phyloP scores from a whole-genome alignment of 1,284 basidiomycete genomes.

The Austroboletus novae-zelandiae region DNA sequence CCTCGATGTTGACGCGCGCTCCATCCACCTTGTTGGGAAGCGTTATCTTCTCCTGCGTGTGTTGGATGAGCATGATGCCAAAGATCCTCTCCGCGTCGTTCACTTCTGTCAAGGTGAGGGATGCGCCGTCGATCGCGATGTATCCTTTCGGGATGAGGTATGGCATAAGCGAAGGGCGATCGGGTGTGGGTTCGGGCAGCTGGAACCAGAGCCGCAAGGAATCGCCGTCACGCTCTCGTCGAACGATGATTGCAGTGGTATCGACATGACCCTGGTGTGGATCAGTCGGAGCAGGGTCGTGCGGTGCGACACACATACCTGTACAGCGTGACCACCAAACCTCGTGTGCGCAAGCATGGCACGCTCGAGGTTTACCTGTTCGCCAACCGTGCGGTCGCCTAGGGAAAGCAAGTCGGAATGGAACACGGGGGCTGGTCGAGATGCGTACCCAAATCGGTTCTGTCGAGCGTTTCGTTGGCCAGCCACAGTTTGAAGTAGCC shows the following conservation, averaged over 20 bases:
- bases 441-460: constrained; percentile 86
- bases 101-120: constrained; percentile 87
- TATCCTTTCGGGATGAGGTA: constrained; percentile 98
- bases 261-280: constrained; percentile 86
- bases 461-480: constrained; percentile 90
- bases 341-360: constrained; percentile 91
- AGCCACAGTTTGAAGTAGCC: constrained; percentile 93
- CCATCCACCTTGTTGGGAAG: constrained; percentile 76
- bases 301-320: constrained; percentile 51
- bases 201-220: constrained; percentile 83
- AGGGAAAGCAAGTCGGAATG: constrained; percentile 4
- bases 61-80: constrained; percentile 93
- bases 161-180: constrained; percentile 65
- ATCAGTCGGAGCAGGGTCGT: neutral
- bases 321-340: constrained; percentile 98
- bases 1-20: constrained; percentile 90
- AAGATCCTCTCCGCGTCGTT: constrained; percentile 72
- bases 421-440: neutral
- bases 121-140: constrained; percentile 92
- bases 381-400: constrained; percentile 80
- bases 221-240: constrained; percentile 76
- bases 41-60: constrained; percentile 90
- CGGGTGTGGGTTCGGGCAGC: constrained; percentile 61
- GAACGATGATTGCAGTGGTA: constrained; percentile 75
- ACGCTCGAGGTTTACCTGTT: constrained; percentile 89